phyloP scores from a whole-genome alignment of 2,329 filamentous ascomycete species.

The Pseudocercospora crystallina region DNA sequence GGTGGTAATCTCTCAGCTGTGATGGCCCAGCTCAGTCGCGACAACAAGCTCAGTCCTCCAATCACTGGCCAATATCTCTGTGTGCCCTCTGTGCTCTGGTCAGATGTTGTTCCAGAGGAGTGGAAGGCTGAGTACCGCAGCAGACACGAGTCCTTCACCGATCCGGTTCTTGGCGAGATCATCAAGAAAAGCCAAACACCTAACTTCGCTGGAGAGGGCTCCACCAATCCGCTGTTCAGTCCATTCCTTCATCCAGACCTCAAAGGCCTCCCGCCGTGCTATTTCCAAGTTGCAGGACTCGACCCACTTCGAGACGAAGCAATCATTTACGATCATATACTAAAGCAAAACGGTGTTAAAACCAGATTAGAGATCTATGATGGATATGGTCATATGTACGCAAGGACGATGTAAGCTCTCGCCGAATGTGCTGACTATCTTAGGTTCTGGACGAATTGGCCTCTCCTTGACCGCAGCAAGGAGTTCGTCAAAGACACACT shows the following conservation, averaged over 20 bases:
- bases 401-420: too few relatives aligned
- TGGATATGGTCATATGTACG: conserved; percentile 37
- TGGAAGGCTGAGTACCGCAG: conserved; percentile 42
- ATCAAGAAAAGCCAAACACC: background rate
- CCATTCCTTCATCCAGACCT: conserved; percentile 23
- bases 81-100: conserved; percentile 43
- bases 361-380: conserved; percentile 46
- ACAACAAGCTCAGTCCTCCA: conserved; percentile 43
- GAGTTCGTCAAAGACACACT: conserved; percentile 14
- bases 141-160: conserved; percentile 40
- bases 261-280: conserved; percentile 44
- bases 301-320: conserved; percentile 55
- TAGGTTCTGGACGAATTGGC: conserved; percentile 11
- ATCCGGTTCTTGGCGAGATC: conserved; percentile 32
- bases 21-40: conserved; percentile 41
- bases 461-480: conserved; percentile 4
- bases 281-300: conserved; percentile 52
- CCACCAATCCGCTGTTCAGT: conserved; percentile 10
- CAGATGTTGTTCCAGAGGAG: conserved; percentile 37
- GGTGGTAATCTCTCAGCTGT: conserved; percentile 45
- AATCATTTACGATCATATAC: conserved; percentile 50
- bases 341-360: conserved; percentile 43
- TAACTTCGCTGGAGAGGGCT: conserved; percentile 3
- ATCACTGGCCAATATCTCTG: conserved; percentile 44
- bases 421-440: too few relatives aligned